Evolutionary conservation across 2,329 filamentous ascomycete species (phyloP), one percentile per base, ranked within the genome.

Genomic region (Hirsutella rhossiliensis): DNA sequence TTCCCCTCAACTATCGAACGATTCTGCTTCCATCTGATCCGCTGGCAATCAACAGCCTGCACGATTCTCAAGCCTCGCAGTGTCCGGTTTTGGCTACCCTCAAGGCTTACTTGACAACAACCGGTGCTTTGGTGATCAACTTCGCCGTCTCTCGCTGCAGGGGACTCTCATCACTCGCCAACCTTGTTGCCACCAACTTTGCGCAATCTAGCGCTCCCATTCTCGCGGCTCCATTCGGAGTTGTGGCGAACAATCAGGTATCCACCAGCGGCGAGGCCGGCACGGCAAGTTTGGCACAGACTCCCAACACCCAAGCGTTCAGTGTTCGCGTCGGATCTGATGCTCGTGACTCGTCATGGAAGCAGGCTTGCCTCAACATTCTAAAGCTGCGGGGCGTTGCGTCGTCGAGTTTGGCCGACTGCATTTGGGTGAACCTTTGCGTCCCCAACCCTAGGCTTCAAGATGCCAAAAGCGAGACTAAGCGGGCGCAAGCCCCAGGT

Each of bases 181-280:
- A 76, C 47, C 57, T 58, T 7, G 48, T 67, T 29, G 60, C 62
- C 13, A 56, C 63, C 13, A 65, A 62, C 36, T 50, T 67, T 5
- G 62, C 65, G 5, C 60, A 64, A 8, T 54, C 67, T 0, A 66
- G 68, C 17, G 60, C 66, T 15, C 64, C 67, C 2, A 65, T 79
- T 18, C 56, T 79, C 18, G 69, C 72, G 7, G 76, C 76, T 2
- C 76, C 76, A 0, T 67, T 78, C 42, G 76, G 76, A 20, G 54
- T 66, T 40, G 48, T 63, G 43, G 55, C 60, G 27, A 56, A 54
- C 11, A 56, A 57, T 23, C 56, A 60, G 38, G 29, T 44, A 15
- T 18, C 42, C 19, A 30, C 44, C 9, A 18, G 44, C 11, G 50
- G 46, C n/a, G 54, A 56, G 15, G 47, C 47, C 11, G 52, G 54